Evolutionary conservation across 192 early-diverging fungal species (phyloP), one percentile per base, ranked within the genome.

Genomic region (Coemansia reversa): DNA sequence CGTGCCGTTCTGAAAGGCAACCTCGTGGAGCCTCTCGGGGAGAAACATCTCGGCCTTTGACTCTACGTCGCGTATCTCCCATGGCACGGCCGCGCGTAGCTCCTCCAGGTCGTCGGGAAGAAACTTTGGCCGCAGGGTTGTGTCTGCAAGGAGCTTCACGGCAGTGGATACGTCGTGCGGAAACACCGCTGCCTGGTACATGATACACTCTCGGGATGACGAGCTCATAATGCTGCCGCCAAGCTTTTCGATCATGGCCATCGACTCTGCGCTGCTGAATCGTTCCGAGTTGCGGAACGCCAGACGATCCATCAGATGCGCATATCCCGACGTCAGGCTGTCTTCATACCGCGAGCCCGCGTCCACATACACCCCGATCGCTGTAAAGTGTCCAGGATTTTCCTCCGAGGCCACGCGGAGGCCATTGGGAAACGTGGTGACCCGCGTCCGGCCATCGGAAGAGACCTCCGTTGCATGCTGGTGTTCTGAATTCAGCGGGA

Each of bases 181-280:
- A 68, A 98, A 94, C 23, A 98, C 88, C 6, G 92, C 88, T 6
- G 91, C 89, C 70, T 96, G 95, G 72, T 97, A 98, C 88, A 95
- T 93, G 76, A 98, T 94, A 55, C 90, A 85, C 71, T 98, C 97
- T 29, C 95, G 88, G 22, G 92, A 90, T 51, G 89, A 89, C 19
- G 94, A 91, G 60, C 94, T 90, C 83, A 92, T 88, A 16, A 97
- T 86, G 52, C 93, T 94, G 18, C 94, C 94, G 12, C 97, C 95
- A 18, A 97, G 79, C 33, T 87, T 85, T 63, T 97, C 96, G 50
- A 96, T 75, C 75, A 88, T 83, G 18, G 84, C 79, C 62, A 92
- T 83, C 22, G 94, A 86, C 60, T 90, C 80, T 27, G 86, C 86
- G 7, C 86, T 83, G 9, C 87, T 86, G 64, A 84, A 83, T 28